Evolutionary conservation across 306 rosid genomes (phyloP).

Genomic region (Gillenia trifoliata): DNA sequence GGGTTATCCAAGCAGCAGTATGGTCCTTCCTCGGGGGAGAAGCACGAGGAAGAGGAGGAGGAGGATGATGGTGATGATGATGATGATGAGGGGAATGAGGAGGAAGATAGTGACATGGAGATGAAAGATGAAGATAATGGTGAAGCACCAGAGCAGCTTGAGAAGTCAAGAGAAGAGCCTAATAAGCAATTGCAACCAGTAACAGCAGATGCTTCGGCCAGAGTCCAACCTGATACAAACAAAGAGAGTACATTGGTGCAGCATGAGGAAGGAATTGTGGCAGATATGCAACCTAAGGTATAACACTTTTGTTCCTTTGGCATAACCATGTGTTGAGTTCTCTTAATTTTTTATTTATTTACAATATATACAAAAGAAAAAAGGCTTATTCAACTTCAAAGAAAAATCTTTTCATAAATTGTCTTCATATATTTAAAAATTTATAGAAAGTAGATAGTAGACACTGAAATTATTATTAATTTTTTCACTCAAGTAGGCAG

Average conservation of each 20-base stretch:
- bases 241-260: constrained; percentile 27
- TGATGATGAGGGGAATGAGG: constrained; percentile 46
- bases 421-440: not conserved
- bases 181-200: constrained; percentile 16
- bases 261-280: constrained; percentile 31
- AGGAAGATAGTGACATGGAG: constrained; percentile 52
- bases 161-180: constrained; percentile 26
- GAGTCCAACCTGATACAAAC: constrained; percentile 25
- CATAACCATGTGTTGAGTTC: not conserved
- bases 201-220: constrained; percentile 25
- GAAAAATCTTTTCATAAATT: not conserved
- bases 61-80: constrained; percentile 19
- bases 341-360: not conserved
- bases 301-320: not conserved
- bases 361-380: not conserved
- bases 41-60: constrained; percentile 36
- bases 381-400: too few species aligned
- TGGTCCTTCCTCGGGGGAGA: constrained; percentile 39
- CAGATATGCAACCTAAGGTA: constrained; percentile 49
- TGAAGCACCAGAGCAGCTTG: constrained; percentile 42
- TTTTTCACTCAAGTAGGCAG: not conserved
- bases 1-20: constrained; percentile 45
- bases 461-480: not conserved
- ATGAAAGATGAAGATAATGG: constrained; percentile 36
- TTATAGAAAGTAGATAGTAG: not conserved